A percentile compares a stretch with the other conserved stretches of the same genome.
Conservation (phyloP, 306 rosid species). For the Medicago ruthenica region DNA sequence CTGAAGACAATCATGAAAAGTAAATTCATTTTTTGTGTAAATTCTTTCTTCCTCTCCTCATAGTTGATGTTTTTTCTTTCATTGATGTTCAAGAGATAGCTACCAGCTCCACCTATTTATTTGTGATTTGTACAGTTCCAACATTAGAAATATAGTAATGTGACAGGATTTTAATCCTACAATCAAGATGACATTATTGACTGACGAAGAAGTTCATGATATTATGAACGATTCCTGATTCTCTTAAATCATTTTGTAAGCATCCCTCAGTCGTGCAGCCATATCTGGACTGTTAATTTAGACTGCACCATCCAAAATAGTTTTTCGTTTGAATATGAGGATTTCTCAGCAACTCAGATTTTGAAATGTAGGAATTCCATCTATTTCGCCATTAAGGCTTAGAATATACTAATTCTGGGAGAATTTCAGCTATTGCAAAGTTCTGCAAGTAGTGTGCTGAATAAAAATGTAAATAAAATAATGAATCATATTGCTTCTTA, state of each 20-base stretch:
- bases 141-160: slow-evolving; percentile 49
- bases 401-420: not conserved
- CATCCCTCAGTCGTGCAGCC: not conserved
- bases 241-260: not conserved
- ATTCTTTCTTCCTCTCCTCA: slow-evolving; percentile 58
- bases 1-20: slow-evolving; percentile 62
- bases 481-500: not conserved
- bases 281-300: not conserved
- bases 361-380: not conserved
- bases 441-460: no score
- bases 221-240: slow-evolving; percentile 24
- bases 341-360: not conserved
- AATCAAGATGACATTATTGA: slow-evolving; percentile 27
- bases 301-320: not conserved
- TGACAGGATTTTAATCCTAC: slow-evolving; percentile 44
- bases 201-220: slow-evolving; percentile 11
- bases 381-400: no score
- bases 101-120: slow-evolving; percentile 39
- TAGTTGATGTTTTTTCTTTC: slow-evolving; percentile 17
- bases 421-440: no score
- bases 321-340: not conserved
- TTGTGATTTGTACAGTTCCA: slow-evolving; percentile 60
- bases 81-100: slow-evolving; percentile 40
- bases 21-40: slow-evolving; percentile 62
- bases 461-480: not conserved